Percentiles rank a stretch among this genome's conserved stretches.
Evolutionary conservation across 768 basidiomycete species (phyloP).

Genomic region (Macrolepiota fuliginosa): DNA sequence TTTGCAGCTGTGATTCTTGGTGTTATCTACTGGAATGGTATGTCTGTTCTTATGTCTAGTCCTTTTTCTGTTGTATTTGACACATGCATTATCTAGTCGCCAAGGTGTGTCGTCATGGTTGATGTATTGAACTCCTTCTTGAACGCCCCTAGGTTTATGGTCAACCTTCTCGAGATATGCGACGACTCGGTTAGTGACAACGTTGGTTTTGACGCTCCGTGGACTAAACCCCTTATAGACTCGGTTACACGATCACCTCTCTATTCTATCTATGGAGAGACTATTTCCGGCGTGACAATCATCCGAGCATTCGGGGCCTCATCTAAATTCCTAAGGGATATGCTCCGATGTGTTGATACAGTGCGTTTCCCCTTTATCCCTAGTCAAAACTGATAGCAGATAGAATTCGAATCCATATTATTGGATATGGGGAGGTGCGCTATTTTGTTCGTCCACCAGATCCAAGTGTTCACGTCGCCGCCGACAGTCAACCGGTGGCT

Average conservation of each 20-base stretch:
- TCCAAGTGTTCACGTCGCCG: not conserved
- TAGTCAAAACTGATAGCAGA: not conserved
- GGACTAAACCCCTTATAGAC: slow-evolving; percentile 25
- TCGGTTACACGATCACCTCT: slow-evolving; percentile 47
- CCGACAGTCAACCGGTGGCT: slow-evolving; percentile 84
- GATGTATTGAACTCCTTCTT: slow-evolving; percentile 3
- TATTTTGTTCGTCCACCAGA: not conserved
- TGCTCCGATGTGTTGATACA: slow-evolving; percentile 80
- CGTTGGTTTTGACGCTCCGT: not conserved
- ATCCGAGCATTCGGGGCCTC: slow-evolving; percentile 87
- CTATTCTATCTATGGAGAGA: slow-evolving; percentile 44
- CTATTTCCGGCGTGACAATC: slow-evolving; percentile 40
- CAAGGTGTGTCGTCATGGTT: slow-evolving; percentile 25
- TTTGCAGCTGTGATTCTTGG: slow-evolving; percentile 55
- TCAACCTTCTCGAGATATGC: slow-evolving; percentile 86
- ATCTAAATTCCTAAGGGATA: slow-evolving; percentile 82
- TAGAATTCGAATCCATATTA: slow-evolving; percentile 72
- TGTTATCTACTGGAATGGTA: slow-evolving; percentile 70
- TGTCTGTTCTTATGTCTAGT: slow-evolving; percentile 16
- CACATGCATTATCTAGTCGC: slow-evolving; percentile 25
- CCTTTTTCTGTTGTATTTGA: not conserved
- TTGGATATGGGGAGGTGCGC: slow-evolving; percentile 86
- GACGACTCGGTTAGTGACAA: slow-evolving; percentile 57
- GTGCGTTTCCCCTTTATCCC: slow-evolving; percentile 35
- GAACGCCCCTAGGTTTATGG: slow-evolving; percentile 31